Percentiles rank a stretch among this genome's conserved stretches.
Evolutionary conservation across 176 grass and related monocot species (phyloP).

Genomic region (Oryza glumipatula): DNA sequence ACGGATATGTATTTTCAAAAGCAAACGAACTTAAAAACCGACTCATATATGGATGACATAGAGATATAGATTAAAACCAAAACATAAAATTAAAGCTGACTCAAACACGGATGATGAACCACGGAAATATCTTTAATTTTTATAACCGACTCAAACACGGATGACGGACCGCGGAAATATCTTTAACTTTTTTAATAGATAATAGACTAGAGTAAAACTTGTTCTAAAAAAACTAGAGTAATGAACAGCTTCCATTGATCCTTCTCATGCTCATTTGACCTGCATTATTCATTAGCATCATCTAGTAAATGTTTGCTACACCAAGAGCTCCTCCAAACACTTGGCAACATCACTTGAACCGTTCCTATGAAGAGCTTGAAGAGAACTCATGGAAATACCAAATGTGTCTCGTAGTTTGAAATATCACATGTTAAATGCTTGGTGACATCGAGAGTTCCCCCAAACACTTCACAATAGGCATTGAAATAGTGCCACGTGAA

Average conservation of each 20-base stretch:
- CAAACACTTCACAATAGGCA: conserved; percentile 53
- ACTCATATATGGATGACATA: too few species aligned
- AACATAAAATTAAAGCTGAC: too few species aligned
- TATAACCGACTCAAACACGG: too few species aligned
- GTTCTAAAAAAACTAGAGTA: not conserved
- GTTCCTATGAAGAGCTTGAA: conserved; percentile 34
- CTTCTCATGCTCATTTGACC: not conserved
- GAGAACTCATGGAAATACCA: conserved; percentile 35
- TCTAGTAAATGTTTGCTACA: conserved; percentile 25
- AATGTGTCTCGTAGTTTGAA: not conserved
- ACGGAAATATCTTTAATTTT: too few species aligned
- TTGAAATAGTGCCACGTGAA: conserved; percentile 5
- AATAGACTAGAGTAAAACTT: too few species aligned
- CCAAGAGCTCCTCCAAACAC: conserved; percentile 60
- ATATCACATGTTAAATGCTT: not conserved
- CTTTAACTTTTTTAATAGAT: too few species aligned
- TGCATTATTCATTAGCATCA: not conserved
- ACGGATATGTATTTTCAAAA: too few species aligned
- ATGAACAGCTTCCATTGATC: not conserved
- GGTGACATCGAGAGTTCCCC: conserved; percentile 49
- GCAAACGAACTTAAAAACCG: too few species aligned
- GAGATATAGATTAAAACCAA: too few species aligned
- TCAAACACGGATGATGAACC: too few species aligned
- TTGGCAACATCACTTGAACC: conserved; percentile 14
- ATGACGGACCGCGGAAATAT: too few species aligned